These are phyloP conservation scores for Cryptococcus maquisensis DNA, from an alignment of 1,284 basidiomycete species.

Conservation along the genomic window DNA sequence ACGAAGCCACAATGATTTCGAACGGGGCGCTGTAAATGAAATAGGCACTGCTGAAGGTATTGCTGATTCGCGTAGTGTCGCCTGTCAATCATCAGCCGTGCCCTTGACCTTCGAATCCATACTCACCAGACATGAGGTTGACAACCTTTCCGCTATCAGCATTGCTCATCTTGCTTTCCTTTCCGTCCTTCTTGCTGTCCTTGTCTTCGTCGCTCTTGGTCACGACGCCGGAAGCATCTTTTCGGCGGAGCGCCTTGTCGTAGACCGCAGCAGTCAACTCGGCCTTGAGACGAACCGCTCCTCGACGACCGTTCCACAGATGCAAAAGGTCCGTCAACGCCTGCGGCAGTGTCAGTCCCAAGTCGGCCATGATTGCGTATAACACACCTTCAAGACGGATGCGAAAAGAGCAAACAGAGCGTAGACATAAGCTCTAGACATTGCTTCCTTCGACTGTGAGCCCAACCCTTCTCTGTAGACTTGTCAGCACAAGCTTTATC, in stretches of 20 bases:
- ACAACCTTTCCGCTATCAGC: constrained; percentile 53
- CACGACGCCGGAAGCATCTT: constrained; percentile 75
- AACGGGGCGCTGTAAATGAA: constrained; percentile 66
- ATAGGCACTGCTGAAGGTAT: constrained; percentile 35
- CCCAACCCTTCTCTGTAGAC: constrained; percentile 36
- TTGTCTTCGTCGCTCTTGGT: constrained; percentile 54
- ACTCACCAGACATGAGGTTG: constrained; percentile 50
- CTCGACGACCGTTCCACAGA: constrained; percentile 71
- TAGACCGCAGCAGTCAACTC: constrained; percentile 76
- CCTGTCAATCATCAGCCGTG: constrained; percentile 5
- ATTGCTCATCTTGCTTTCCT: constrained; percentile 33
- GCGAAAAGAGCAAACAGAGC: constrained; percentile 63
- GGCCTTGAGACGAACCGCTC: constrained; percentile 62
- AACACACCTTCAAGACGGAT: constrained; percentile 58
- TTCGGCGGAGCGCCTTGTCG: constrained; percentile 79
- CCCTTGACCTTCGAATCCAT: not conserved
- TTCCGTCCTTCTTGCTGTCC: constrained; percentile 43
- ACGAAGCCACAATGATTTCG: constrained; percentile 69
- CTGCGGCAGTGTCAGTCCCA: constrained; percentile 46
- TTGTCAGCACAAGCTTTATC: not conserved
- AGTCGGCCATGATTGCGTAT: constrained; percentile 48
- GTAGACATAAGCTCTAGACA: constrained; percentile 65
- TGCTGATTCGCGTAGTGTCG: constrained; percentile 37
- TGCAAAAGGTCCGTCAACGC: constrained; percentile 70
- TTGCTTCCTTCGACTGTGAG: constrained; percentile 52